Conservation (phyloP, 2,329 filamentous ascomycete species). For the Sporothrix humicola region DNA sequence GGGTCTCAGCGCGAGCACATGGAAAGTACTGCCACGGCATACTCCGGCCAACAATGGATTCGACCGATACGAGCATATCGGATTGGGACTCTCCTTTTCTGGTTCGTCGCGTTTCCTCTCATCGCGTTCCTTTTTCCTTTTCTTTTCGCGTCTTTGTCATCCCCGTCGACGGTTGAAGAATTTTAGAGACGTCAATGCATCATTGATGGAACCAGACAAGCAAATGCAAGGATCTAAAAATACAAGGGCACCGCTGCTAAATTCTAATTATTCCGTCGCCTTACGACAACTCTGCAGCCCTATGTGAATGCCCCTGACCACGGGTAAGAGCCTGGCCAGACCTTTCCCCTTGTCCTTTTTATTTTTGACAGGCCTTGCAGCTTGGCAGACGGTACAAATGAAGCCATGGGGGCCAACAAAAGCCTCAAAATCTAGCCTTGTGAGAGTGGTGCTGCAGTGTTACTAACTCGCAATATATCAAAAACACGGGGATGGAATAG, state of each 20-base stretch:
- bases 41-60: neutral
- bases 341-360: neutral
- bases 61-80: conserved; percentile 5
- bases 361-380: neutral
- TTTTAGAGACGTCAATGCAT: neutral
- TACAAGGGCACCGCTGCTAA: neutral
- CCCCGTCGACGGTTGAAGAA: neutral
- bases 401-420: too few species aligned
- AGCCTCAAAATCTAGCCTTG: too few species aligned
- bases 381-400: neutral
- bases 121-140: neutral
- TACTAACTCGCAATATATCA: too few species aligned
- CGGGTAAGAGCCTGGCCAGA: neutral
- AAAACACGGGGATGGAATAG: too few species aligned
- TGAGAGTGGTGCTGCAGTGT: too few species aligned
- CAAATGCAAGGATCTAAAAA: conserved; percentile 5
- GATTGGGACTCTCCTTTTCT: conserved; percentile 11
- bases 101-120: neutral
- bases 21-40: neutral
- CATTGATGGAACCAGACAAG: neutral
- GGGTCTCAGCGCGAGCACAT: neutral
- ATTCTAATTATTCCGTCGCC: neutral
- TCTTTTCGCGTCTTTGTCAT: neutral
- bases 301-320: neutral
- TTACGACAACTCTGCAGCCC: neutral